Evolutionary conservation across 306 rosid species (phyloP).

Genomic region (Gastrolobium bilobum): DNA sequence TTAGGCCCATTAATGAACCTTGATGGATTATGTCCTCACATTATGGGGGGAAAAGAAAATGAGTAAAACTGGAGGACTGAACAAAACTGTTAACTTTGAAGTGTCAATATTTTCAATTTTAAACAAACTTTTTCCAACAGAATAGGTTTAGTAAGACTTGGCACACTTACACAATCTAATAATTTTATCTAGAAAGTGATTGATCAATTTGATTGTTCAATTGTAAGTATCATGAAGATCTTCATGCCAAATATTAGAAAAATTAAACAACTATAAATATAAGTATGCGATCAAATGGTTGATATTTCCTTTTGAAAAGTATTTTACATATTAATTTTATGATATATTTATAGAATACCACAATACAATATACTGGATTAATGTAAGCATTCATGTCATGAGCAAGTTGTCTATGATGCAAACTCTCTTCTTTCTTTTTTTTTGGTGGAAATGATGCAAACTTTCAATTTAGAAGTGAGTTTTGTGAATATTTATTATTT

Average conservation of each 20-base stretch:
- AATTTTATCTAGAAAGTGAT: slow-evolving; percentile 4
- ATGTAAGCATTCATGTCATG: neutral
- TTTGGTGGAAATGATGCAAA: neutral
- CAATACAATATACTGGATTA: neutral
- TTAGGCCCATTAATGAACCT: no score
- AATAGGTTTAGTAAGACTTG: neutral
- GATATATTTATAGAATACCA: neutral
- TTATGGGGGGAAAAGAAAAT: slow-evolving; percentile 20
- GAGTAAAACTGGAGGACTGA: neutral
- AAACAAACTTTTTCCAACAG: neutral
- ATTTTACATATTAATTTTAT: no score
- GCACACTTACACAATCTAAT: slow-evolving; percentile 2
- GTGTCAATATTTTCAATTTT: neutral
- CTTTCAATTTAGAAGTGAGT: neutral
- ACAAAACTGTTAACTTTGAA: neutral
- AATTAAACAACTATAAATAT: no score
- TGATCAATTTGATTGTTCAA: neutral
- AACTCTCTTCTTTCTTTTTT: no score
- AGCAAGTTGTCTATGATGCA: neutral
- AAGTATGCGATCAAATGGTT: no score
- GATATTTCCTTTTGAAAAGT: no score
- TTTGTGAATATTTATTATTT: neutral
- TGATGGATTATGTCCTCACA: neutral
- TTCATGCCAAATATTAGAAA: no score
- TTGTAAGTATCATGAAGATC: no score